These are phyloP conservation scores for Penicillium taxi DNA, from an alignment of 495 filamentous ascomycete species.

Conservation along the genomic window DNA sequence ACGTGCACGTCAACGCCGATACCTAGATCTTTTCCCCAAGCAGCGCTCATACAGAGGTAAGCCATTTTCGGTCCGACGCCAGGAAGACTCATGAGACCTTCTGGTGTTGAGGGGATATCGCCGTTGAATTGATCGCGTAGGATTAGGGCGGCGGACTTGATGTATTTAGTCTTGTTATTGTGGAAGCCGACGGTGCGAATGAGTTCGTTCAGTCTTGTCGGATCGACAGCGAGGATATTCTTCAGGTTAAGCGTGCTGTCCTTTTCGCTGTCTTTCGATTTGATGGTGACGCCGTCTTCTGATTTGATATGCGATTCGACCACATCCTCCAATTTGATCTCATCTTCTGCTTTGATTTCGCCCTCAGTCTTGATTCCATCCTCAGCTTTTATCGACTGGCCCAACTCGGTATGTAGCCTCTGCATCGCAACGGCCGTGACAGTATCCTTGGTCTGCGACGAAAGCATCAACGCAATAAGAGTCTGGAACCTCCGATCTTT, in stretches of 20 bases:
- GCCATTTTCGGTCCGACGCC: slow-evolving; percentile 98
- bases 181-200: slow-evolving; percentile 88
- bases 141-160: slow-evolving; percentile 69
- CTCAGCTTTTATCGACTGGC: slow-evolving; percentile 20
- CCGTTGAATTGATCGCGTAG: slow-evolving; percentile 57
- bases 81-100: slow-evolving; percentile 70
- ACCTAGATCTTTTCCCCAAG: slow-evolving; percentile 54
- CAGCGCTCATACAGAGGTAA: slow-evolving; percentile 74
- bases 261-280: slow-evolving; percentile 33
- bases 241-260: slow-evolving; percentile 59
- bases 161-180: slow-evolving; percentile 90
- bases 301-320: too few relatives aligned
- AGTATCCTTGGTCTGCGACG: slow-evolving; percentile 91
- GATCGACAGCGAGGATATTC: slow-evolving; percentile 67
- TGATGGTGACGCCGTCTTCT: slow-evolving; percentile 13
- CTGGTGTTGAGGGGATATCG: slow-evolving; percentile 79
- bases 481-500: slow-evolving; percentile 80
- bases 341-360: slow-evolving; percentile 13
- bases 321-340: too few relatives aligned
- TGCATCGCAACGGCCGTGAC: slow-evolving; percentile 81
- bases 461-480: slow-evolving; percentile 90
- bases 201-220: slow-evolving; percentile 63
- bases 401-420: slow-evolving; percentile 66
- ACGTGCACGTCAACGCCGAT: slow-evolving; percentile 65
- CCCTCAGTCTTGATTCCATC: slow-evolving; percentile 4